Evolutionary conservation across 345 rosid species (phyloP).

Genomic region (Erodium maritimum): DNA sequence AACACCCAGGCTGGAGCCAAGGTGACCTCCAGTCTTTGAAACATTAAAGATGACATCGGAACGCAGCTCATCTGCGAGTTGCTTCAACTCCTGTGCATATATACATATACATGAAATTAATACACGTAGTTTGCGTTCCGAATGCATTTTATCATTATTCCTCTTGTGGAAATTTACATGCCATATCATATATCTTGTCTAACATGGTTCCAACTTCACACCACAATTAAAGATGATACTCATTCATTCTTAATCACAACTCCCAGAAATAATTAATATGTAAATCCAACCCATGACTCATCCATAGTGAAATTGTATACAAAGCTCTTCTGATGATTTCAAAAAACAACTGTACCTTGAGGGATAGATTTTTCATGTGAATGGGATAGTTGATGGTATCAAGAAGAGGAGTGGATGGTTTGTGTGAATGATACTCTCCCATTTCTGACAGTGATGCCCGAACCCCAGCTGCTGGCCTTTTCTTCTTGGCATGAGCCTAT

Average conservation of each 20-base stretch:
- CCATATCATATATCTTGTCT: too few relatives aligned
- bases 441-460: conserved; percentile 69
- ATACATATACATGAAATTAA: too few relatives aligned
- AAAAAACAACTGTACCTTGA: conserved; percentile 34
- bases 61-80: conserved; percentile 75
- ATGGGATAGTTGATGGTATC: conserved; percentile 90
- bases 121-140: too few relatives aligned
- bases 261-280: too few relatives aligned
- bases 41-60: conserved; percentile 88
- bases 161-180: too few relatives aligned
- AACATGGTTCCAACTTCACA: too few relatives aligned
- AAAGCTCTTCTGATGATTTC: not conserved
- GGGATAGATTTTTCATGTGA: conserved; percentile 88
- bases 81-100: conserved; percentile 53
- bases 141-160: too few relatives aligned
- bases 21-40: conserved; percentile 90
- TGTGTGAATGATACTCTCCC: conserved; percentile 57
- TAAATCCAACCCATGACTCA: too few relatives aligned
- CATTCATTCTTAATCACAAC: too few relatives aligned
- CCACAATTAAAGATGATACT: too few relatives aligned
- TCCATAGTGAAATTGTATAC: too few relatives aligned
- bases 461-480: conserved; percentile 22
- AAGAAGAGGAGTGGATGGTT: conserved; percentile 82
- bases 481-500: conserved; percentile 42
- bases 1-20: conserved; percentile 96